These are phyloP conservation scores for Apostasia ramifera DNA, from an alignment of 106 monocot species.

Conservation along the genomic window DNA sequence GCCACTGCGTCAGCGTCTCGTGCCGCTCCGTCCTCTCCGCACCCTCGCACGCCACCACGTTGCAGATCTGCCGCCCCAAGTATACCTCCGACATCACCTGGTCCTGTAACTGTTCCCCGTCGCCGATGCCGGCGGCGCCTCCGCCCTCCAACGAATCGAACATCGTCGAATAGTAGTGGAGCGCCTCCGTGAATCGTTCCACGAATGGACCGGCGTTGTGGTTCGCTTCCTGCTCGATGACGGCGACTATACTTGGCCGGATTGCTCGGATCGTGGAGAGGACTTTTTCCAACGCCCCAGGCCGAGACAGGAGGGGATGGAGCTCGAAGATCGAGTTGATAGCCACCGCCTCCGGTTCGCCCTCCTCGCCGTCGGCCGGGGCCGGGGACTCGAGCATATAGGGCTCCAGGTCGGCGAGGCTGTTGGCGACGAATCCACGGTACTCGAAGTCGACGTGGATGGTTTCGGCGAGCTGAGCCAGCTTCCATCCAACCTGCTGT, in stretches of 20 bases:
- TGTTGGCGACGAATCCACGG: constrained; percentile 28
- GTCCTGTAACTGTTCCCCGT: constrained; percentile 7
- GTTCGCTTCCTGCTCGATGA: constrained; percentile 59
- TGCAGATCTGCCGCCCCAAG: constrained; percentile 56
- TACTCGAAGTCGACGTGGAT: constrained; percentile 46
- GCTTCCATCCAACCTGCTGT: constrained; percentile 48
- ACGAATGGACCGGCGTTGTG: constrained; percentile 45
- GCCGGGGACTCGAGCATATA: constrained; percentile 27
- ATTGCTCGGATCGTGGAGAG: constrained; percentile 24
- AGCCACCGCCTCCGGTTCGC: constrained; percentile 28
- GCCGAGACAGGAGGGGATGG: constrained; percentile 37
- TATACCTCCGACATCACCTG: constrained; percentile 57
- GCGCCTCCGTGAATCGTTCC: constrained; percentile 59
- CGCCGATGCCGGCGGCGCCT: neutral
- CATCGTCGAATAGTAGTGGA: constrained; percentile 74
- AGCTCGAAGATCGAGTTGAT: constrained; percentile 59
- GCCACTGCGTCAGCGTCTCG: constrained; percentile 51
- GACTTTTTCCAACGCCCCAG: constrained; percentile 38
- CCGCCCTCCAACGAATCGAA: constrained; percentile 61
- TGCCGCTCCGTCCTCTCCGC: constrained; percentile 50
- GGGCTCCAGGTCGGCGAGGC: constrained; percentile 49
- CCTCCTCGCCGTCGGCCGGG: neutral
- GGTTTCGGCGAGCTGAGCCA: constrained; percentile 42
- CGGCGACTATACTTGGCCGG: constrained; percentile 38
- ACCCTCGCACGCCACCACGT: constrained; percentile 71